These are phyloP conservation scores for Penicillium griseofulvum DNA, from an alignment of 2,329 filamentous ascomycete species.

Conservation along the genomic window DNA sequence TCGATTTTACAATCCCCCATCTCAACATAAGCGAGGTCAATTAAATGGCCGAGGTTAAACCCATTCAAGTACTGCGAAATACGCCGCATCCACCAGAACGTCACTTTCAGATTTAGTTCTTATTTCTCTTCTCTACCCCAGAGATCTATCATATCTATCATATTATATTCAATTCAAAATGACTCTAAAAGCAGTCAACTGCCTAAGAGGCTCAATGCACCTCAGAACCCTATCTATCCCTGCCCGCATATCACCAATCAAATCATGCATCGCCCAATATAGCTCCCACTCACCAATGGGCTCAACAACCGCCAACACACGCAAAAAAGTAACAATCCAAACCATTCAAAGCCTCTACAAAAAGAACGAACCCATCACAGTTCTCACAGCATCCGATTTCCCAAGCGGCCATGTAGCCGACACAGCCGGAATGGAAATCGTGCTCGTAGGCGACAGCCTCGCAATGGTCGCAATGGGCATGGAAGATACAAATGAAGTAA, in stretches of 20 bases:
- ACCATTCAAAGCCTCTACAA: slow-evolving; percentile 72
- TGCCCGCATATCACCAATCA: not conserved
- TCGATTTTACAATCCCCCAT: too few species aligned
- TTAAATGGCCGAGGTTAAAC: slow-evolving; percentile 3
- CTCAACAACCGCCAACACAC: slow-evolving; percentile 30
- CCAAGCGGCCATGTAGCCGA: slow-evolving; percentile 88
- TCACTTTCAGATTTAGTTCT: not conserved
- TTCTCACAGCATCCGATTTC: slow-evolving; percentile 95
- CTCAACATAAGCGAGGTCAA: not conserved
- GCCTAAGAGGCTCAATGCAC: not conserved
- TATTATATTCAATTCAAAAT: not conserved
- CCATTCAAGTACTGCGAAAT: slow-evolving; percentile 9
- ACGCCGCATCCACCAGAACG: slow-evolving; percentile 14
- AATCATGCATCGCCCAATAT: slow-evolving; percentile 39
- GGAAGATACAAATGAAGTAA: slow-evolving; percentile 88
- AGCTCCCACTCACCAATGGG: slow-evolving; percentile 78
- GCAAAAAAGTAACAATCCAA: slow-evolving; percentile 83
- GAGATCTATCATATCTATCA: not conserved
- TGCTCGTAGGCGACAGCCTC: slow-evolving; percentile 87
- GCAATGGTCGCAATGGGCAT: slow-evolving; percentile 96
- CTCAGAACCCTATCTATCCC: not conserved
- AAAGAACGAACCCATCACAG: slow-evolving; percentile 80
- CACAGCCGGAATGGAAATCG: slow-evolving; percentile 83
- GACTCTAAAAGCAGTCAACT: not conserved
- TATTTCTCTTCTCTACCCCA: not conserved